Conservation (phyloP, 2,329 filamentous ascomycete genomes). For the Fusarium tanahbumbuense region DNA sequence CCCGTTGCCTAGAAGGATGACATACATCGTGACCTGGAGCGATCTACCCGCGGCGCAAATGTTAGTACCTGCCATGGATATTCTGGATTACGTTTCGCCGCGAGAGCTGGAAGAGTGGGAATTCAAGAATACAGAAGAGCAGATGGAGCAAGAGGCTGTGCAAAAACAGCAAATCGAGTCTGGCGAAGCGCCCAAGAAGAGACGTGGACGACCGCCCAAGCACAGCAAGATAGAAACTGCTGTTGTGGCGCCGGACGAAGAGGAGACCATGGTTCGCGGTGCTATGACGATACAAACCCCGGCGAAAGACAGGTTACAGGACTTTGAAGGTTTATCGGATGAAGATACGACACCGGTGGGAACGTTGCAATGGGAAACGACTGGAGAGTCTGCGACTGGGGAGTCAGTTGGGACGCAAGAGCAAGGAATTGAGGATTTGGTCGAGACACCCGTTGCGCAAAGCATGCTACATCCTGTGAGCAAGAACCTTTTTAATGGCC, state of each 20-base stretch:
- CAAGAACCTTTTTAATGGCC: not conserved
- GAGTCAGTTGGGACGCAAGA: slow-evolving; percentile 12
- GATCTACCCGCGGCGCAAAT: slow-evolving; percentile 63
- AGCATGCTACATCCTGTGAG: not conserved
- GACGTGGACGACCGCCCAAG: slow-evolving; percentile 47
- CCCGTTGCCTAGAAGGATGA: slow-evolving; percentile 57
- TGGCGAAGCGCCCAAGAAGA: slow-evolving; percentile 32
- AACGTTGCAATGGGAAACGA: slow-evolving; percentile 44
- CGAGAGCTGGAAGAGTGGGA: slow-evolving; percentile 68
- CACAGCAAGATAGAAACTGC: slow-evolving; percentile 51
- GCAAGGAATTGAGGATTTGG: not conserved
- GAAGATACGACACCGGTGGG: slow-evolving; percentile 47
- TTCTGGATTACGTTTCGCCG: slow-evolving; percentile 70
- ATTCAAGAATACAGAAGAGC: slow-evolving; percentile 56
- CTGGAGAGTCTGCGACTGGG: slow-evolving; percentile 7
- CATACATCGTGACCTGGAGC: slow-evolving; percentile 66
- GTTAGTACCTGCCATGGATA: slow-evolving; percentile 58
- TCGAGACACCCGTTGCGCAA: not conserved
- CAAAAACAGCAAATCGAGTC: slow-evolving; percentile 45
- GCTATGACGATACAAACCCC: slow-evolving; percentile 54
- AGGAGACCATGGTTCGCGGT: slow-evolving; percentile 41
- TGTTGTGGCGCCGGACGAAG: slow-evolving; percentile 43
- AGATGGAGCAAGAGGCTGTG: slow-evolving; percentile 55
- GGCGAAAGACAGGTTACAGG: slow-evolving; percentile 48
- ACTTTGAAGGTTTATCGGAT: slow-evolving; percentile 49